Evolutionary conservation across 768 basidiomycete species (phyloP).

Genomic region (Vararia minispora): DNA sequence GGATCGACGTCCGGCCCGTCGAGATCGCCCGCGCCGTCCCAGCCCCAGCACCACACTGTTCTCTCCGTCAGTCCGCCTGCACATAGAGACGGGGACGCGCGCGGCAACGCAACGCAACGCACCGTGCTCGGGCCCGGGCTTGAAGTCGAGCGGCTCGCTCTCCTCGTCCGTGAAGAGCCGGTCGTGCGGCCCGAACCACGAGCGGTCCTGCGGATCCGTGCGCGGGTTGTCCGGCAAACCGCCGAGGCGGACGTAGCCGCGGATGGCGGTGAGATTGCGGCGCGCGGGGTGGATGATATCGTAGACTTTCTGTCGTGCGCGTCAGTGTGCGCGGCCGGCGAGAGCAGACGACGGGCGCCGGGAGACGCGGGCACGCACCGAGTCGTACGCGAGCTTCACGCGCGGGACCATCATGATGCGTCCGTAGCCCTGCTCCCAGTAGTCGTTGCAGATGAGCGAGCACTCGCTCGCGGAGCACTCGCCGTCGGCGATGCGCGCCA

Average conservation of each 20-base stretch:
- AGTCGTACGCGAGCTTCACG: constrained; percentile 93
- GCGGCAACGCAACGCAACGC: constrained; percentile 19
- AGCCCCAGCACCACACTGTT: constrained; percentile 98
- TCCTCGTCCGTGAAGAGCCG: constrained; percentile 88
- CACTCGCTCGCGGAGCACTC: constrained; percentile 97
- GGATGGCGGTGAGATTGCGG: constrained; percentile 89
- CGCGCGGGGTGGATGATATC: constrained; percentile 89
- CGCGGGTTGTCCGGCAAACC: constrained; percentile 93
- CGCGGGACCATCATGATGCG: constrained; percentile 96
- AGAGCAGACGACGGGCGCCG: constrained; percentile 3
- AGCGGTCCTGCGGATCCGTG: constrained; percentile 94
- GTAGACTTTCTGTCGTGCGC: constrained; percentile 61
- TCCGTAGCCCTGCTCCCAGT: constrained; percentile 94
- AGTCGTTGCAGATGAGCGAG: constrained; percentile 95
- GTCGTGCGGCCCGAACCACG: constrained; percentile 98
- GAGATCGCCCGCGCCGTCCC: constrained; percentile 97
- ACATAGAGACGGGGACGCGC: background rate
- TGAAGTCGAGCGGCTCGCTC: constrained; percentile 62
- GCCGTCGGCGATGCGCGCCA: constrained; percentile 79
- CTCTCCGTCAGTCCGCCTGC: background rate
- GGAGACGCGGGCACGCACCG: constrained; percentile 33
- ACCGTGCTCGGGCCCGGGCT: constrained; percentile 81
- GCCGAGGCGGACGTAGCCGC: constrained; percentile 91
- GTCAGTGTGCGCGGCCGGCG: background rate
- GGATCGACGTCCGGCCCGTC: constrained; percentile 98